Evolutionary conservation across 208 protist genomes (phyloP).

Genomic region (Leishmania lainsoni): DNA sequence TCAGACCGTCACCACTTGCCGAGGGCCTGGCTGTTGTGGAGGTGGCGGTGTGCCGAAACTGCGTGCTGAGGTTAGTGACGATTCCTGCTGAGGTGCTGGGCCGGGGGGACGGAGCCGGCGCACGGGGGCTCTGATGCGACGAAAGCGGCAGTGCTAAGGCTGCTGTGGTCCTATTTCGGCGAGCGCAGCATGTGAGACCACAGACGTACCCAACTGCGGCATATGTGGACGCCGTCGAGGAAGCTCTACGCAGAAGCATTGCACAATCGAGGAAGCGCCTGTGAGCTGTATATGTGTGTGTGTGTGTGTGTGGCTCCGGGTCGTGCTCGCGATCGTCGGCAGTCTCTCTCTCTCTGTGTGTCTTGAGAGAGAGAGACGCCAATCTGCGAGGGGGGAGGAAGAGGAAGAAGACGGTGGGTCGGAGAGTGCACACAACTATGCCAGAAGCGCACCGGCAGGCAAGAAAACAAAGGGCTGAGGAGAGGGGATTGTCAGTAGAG

Average conservation of each 20-base stretch:
- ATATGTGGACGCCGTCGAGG: neutral
- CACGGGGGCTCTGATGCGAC: neutral
- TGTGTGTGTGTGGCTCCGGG: neutral
- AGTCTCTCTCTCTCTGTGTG: neutral
- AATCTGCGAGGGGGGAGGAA: neutral
- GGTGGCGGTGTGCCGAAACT: neutral
- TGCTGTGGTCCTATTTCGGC: neutral
- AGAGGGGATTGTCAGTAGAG: neutral
- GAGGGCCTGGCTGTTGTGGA: neutral
- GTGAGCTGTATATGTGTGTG: neutral
- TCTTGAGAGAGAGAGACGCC: neutral
- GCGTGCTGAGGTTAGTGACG: neutral
- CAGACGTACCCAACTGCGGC: neutral
- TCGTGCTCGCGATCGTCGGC: neutral
- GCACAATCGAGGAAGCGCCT: neutral
- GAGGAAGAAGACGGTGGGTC: neutral
- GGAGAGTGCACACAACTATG: neutral
- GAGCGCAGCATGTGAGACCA: neutral
- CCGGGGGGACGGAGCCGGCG: neutral
- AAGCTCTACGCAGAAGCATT: slow-evolving; percentile 2
- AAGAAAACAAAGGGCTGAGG: neutral
- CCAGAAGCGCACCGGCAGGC: neutral
- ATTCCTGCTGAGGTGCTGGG: neutral
- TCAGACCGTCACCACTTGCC: neutral
- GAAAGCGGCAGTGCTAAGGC: neutral